Conservation (phyloP, 192 early-diverging fungal genomes). For the Backusella westeae region DNA sequence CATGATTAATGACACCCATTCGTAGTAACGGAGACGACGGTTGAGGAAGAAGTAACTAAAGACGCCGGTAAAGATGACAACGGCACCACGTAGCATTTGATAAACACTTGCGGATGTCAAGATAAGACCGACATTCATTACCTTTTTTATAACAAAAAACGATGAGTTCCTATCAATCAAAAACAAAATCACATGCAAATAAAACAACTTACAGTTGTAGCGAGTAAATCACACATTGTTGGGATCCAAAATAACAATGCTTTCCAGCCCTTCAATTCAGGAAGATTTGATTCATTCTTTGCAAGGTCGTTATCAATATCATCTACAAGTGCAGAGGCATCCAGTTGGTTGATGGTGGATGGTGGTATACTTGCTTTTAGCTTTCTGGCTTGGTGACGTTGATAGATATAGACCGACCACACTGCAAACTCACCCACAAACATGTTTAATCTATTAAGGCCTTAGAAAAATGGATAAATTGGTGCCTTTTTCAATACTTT, state of each 20-base stretch:
- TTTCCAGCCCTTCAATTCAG: slow-evolving; percentile 51
- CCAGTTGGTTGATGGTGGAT: slow-evolving; percentile 27
- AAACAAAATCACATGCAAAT: background rate
- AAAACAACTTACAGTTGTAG: slow-evolving; percentile 59
- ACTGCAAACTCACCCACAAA: slow-evolving; percentile 89
- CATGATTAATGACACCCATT: slow-evolving; percentile 80
- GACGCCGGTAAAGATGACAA: slow-evolving; percentile 93
- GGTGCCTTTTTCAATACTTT: background rate
- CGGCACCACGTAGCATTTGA: slow-evolving; percentile 95
- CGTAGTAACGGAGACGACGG: slow-evolving; percentile 70
- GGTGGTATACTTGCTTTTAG: slow-evolving; percentile 8
- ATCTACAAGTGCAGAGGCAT: slow-evolving; percentile 39
- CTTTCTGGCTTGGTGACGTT: slow-evolving; percentile 29
- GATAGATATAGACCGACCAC: slow-evolving; percentile 63
- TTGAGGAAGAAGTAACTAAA: slow-evolving; percentile 86
- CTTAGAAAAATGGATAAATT: background rate
- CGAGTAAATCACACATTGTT: slow-evolving; percentile 76
- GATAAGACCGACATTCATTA: slow-evolving; percentile 98
- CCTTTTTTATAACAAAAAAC: slow-evolving; percentile 28
- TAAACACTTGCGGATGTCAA: slow-evolving; percentile 88
- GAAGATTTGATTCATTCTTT: slow-evolving; percentile 18
- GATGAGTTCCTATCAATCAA: background rate
- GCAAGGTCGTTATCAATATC: slow-evolving; percentile 20
- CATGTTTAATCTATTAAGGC: slow-evolving; percentile 71
- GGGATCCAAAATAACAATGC: slow-evolving; percentile 73